These are phyloP conservation scores for Kingdonia uniflora DNA, from an alignment of 164 flowering plant species.

Conservation along the genomic window DNA sequence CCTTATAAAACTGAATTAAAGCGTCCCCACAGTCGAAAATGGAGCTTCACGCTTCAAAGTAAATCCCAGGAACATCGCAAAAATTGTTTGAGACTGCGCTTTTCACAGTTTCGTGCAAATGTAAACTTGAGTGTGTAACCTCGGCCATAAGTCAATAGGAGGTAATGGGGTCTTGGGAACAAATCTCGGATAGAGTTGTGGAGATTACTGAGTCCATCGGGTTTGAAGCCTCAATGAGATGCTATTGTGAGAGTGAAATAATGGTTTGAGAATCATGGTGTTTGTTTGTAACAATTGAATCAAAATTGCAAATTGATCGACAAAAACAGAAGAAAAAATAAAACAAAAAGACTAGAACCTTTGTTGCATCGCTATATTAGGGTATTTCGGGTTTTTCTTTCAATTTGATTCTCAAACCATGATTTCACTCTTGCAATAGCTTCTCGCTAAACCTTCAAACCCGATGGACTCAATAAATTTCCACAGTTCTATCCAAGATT, in stretches of 20 bases:
- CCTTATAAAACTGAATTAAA: conserved; percentile 26
- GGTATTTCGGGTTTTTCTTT: too few species aligned
- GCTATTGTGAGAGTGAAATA: too few species aligned
- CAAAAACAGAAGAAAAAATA: too few species aligned
- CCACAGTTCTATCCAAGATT: conserved; percentile 64
- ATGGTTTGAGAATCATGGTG: too few species aligned
- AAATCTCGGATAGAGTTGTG: conserved; percentile 68
- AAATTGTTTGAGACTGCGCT: conserved; percentile 37
- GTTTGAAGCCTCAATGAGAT: background rate
- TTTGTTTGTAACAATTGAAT: too few species aligned
- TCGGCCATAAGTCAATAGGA: conserved; percentile 38
- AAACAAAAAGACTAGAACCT: too few species aligned
- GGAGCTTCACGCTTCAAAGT: conserved; percentile 16
- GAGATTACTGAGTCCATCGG: conserved; percentile 59
- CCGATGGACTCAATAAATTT: conserved; percentile 59
- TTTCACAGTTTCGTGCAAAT: conserved; percentile 36
- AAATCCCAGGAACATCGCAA: conserved; percentile 37
- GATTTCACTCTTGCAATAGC: too few species aligned
- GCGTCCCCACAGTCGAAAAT: conserved; percentile 12
- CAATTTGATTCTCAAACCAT: too few species aligned
- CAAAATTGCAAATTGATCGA: too few species aligned
- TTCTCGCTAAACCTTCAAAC: background rate
- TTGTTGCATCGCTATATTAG: too few species aligned
- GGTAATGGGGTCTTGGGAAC: conserved; percentile 31
- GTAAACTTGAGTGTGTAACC: conserved; percentile 34